Base-by-base conservation (phyloP, 192 early-diverging fungal genomes). In the Backusella mclennaniae region DNA sequence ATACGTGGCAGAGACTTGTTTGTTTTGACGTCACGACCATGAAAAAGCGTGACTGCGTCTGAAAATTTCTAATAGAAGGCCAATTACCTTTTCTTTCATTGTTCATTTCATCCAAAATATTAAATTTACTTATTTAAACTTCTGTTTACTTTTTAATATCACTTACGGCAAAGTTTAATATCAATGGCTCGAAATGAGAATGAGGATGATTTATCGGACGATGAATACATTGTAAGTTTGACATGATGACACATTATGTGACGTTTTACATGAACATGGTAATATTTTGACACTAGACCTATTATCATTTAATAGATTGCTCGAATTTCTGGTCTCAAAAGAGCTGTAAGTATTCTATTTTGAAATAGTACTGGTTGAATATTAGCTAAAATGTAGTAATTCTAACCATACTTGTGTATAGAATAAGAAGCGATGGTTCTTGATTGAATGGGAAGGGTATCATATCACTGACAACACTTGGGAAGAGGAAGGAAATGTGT, bases 371-470 rank as follows among this genome's bases (percentile, higher is more conserved):
- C 15, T n/a, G 6, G 4, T 0, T 6, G n/a, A 49, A 49, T 6
- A n/a, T 6, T 7, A 49, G 4, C 1, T n/a, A 49, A 49, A 49
- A 49, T 0, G 19, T 49, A 49, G 19, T n/a, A 6, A 6, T 49
- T 5, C 46, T 49, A 49, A 49, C 4, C 6, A 49, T 49, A 1
- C 5, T 6, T 49, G 46, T 7, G 46, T n/a, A 49, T 63, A 63
- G 56, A 29, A 8, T 41, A n/a, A 6, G 14, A 23, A 26, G 12
- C 36, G 19, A 0, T 23, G 14, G 63, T 66, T 46, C 4, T 44
- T n/a, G 26, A 63, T 63, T 29, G 56, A 63, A 63, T 63, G 56
- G 56, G 56, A 63, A 63, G 56, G 56, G 9, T 63, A 63, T 15
- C 56, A 63, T 26, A 63, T 63, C 9, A 63, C 56, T 29, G 56